These are phyloP conservation scores for Babesia ovata DNA, from an alignment of 169 alveolate species.

Conservation along the genomic window DNA sequence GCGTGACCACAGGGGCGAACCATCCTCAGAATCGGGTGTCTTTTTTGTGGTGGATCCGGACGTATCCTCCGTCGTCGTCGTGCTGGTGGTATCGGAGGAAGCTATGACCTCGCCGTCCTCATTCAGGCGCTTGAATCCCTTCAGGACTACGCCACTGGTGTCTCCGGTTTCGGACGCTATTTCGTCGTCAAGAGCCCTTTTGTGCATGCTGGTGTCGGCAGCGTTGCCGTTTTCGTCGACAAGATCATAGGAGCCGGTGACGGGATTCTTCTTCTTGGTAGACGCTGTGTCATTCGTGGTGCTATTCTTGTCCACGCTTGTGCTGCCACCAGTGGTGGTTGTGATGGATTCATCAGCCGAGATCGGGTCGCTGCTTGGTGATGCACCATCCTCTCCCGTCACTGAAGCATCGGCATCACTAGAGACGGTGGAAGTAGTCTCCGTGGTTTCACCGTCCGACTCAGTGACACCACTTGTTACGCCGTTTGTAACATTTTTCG, in stretches of 20 bases:
- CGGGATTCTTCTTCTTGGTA: neutral
- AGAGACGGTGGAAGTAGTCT: too few relatives aligned
- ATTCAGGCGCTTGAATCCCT: constrained; percentile 1
- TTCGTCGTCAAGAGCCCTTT: constrained; percentile 4
- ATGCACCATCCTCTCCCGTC: too few relatives aligned
- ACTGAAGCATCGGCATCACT: too few relatives aligned
- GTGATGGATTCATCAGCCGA: neutral
- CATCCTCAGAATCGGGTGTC: neutral
- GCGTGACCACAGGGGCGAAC: constrained; percentile 9
- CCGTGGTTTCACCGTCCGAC: too few relatives aligned
- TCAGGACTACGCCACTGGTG: neutral
- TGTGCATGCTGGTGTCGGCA: neutral
- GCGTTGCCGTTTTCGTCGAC: constrained; percentile 35
- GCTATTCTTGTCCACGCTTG: neutral
- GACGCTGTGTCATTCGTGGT: neutral
- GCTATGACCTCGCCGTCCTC: constrained; percentile 12
- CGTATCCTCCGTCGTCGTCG: neutral
- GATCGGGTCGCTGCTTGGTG: too few relatives aligned
- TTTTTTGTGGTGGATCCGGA: neutral
- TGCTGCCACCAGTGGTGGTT: neutral
- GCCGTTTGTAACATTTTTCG: neutral
- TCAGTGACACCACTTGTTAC: neutral
- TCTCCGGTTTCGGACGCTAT: constrained; percentile 5
- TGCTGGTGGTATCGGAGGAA: neutral
- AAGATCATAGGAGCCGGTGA: neutral